Evolutionary conservation across 257 asterid species (phyloP).

Genomic region (Primulina huaijiensis): DNA sequence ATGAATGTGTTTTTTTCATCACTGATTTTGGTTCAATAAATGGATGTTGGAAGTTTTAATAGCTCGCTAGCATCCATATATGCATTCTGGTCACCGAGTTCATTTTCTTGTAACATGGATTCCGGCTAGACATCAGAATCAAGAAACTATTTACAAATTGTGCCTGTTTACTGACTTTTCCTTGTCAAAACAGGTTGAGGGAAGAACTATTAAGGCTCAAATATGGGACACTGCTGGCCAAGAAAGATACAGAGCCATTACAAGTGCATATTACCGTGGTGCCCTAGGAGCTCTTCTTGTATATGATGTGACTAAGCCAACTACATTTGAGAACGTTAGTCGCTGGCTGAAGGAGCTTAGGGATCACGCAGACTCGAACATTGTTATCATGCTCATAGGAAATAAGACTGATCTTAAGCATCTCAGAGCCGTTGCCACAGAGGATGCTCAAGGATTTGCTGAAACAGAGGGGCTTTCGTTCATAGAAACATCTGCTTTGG

Average conservation of each 20-base stretch:
- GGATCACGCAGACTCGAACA: slow-evolving; percentile 91
- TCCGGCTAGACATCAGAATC: slow-evolving; percentile 1
- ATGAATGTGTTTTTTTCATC: not conserved
- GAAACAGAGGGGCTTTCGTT: slow-evolving; percentile 87
- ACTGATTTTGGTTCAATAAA: slow-evolving; percentile 7
- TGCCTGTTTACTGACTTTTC: slow-evolving; percentile 7
- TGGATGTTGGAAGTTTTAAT: not conserved
- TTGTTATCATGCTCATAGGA: slow-evolving; percentile 85
- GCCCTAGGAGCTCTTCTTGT: slow-evolving; percentile 95
- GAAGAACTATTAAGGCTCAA: slow-evolving; percentile 87
- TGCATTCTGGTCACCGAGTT: slow-evolving; percentile 4
- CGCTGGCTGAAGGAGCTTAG: slow-evolving; percentile 97
- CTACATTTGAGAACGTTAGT: slow-evolving; percentile 79
- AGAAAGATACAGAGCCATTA: slow-evolving; percentile 94
- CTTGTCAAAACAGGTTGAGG: slow-evolving; percentile 59
- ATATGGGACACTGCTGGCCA: slow-evolving; percentile 99
- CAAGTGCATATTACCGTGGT: slow-evolving; percentile 96
- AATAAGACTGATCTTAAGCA: slow-evolving; percentile 89
- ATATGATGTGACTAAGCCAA: slow-evolving; percentile 86
- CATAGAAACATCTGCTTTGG: slow-evolving; percentile 86
- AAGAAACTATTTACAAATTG: not conserved
- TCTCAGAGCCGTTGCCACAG: slow-evolving; percentile 84
- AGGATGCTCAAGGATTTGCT: slow-evolving; percentile 89
- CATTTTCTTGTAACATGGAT: not conserved
- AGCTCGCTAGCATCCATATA: not conserved